Evolutionary conservation across 225 moss, liverwort and hornwort species (phyloP), one percentile per base, ranked within the genome.

Genomic region (Ulota crispa): DNA sequence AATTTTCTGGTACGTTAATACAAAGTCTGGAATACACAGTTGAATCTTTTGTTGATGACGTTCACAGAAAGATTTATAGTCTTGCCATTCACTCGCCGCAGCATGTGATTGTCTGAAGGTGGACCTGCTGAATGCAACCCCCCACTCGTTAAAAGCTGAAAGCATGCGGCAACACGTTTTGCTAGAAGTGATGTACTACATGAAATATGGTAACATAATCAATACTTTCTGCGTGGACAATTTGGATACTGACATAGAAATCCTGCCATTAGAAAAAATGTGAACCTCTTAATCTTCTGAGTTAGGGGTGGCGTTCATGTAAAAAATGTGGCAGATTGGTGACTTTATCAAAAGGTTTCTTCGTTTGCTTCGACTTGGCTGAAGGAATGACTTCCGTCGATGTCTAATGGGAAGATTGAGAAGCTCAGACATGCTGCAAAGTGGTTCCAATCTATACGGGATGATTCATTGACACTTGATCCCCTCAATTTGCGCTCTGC

Each of bases 11-110:
- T 43, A 13, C 12, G 0, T 45, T 0, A 14, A 4, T 1, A 4
- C 13, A 0, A 43, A 45, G 4, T 14, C 45, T 13, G 45, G 1
- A 45, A 13, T 1, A 13, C 3, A 12, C 1, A 2, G 3, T 12
- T 3, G 8, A 3, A 0, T 45, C 0, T 14, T 13, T 13, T 14
- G 13, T 14, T 45, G 14, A 43, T 3, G 0, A 45, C 14, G 1
- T 0, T 13, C 4, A 14, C 13, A 12, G 13, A 45, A 14, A 3
- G 14, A 45, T 13, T 45, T 4, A 4, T 45, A 14, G 14, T 1
- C 43, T 3, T 13, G 45, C 14, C 4, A 13, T 12, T 14, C 4
- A 45, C 3, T 14, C 45, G 14, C 3, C 45, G 45, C 13, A 14
- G 45, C 3, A 45, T 14, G 3, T 45, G 14, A 1, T 12, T 4